Evolutionary conservation across 2,329 filamentous ascomycete species (phyloP), one percentile per base, ranked within the genome.

Genomic region (Stachybotrys elegans): DNA sequence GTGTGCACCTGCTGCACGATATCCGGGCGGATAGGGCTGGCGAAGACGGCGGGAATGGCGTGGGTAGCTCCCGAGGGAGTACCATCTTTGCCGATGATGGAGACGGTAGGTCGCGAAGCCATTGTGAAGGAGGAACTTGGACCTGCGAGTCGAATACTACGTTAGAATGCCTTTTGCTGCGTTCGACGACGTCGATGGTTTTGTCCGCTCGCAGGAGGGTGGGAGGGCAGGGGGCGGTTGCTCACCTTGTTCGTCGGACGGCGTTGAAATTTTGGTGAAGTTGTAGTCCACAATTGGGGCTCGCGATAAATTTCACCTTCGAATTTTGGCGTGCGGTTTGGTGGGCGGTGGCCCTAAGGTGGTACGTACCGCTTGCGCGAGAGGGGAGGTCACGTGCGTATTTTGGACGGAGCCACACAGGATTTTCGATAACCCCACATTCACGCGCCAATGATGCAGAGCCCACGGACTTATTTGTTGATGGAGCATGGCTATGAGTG

Each of bases 1-100:
- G 89, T 95, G 86, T 98, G 93, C 66, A 97, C 86, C 74, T 91
- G 86, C 83, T 97, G 92, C 70, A 98, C 93, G 71, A 98, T 95
- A 78, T 98, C 93, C 67, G 91, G 88, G 73, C 93, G 92, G 81
- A 98, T 97, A 62, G 93, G 93, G 63, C 88, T 83, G 74, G 83
- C 83, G 87, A 98, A 98, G 78, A 98, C 92, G 75, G 89, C 84
- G 69, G 94, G 93, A 65, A 97, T 84, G 71, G 93, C 82, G 75
- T 91, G 83, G 69, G 91, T 92, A 72, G 86, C 82, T 71, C 87
- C 87, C 75, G 84, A 87, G 76, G 89, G 79, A 79, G 86, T 81
- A 79, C 93, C 93, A 85, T 96, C 91, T 76, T 89, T 90, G 76
- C 86, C 84, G 79, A 95, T 84, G 79, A 98, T 91, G 71, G 90